Base-by-base conservation (phyloP, 2,329 filamentous ascomycete species). In the Truncatella angustata region DNA sequence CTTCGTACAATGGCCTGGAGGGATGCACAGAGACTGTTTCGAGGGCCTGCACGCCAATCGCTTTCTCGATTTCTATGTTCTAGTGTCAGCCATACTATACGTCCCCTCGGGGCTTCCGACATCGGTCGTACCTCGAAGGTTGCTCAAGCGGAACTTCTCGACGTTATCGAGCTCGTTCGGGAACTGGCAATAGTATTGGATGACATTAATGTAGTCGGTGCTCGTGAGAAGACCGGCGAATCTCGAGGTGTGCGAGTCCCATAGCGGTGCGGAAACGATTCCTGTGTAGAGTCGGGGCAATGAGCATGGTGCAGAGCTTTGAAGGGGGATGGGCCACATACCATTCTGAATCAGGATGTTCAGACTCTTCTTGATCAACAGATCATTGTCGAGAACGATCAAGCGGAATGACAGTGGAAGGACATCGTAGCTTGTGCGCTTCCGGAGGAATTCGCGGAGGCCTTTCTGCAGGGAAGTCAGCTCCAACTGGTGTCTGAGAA, bases 181-280 rank as follows among this genome's bases (percentile, higher is more conserved):
- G 62, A 94, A 95, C 71, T 97, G 92, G 79, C 91, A 97, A 77
- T 99, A 97, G 73, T 99, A 99, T 70, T 97, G 93, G 36, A 99
- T 96, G 52, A 99, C 88, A 66, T 99, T 99, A 74, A 99, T 95
- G 70, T 94, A 99, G 73, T 99, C 94, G 55, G 91, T 96, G 57
- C 91, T 94, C 24, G 94, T 99, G 59, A 99, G 80, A 45, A 99
- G 82, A 35, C 94, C 94, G 36, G 93, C 94, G 71, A 97, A 99
- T 32, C 88, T 91, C 23, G 92, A 96, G 4, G 87, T 90, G 59
- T 89, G 87, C 23, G 93, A 97, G 71, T 99, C 92, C 94, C 94
- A 99, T 58, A 99, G 77, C 47, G 94, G 94, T 49, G 94, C 94
- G 26, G 94, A 99, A 51, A 99, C 94, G 68, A 99, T 99, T 66